Base-by-base conservation (phyloP, 2,329 filamentous ascomycete genomes). In the Balansia obtecta region DNA sequence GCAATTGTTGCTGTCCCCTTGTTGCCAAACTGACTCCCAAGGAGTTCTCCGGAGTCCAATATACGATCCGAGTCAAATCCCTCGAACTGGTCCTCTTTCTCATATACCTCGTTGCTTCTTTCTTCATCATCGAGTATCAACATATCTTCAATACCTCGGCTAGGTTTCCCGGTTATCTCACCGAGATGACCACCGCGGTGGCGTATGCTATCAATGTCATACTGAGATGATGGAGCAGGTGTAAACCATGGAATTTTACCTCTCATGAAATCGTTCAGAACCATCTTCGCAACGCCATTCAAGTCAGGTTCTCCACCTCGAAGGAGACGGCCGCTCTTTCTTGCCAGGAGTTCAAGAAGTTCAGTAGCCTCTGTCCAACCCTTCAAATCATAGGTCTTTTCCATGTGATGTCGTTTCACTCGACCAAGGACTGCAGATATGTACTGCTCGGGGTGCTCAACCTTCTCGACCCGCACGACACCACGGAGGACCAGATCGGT, bases 161-260 rank as follows among this genome's bases (percentile, higher is more conserved):
- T 83, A 60, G 91, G 85, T 70, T 94, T 87, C 68, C 82, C 84
- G 41, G 80, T 80, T 83, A 95, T 95, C 68, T 96, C 88, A 16
- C 90, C 90, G 0, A 95, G 72, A 57, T 81, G 78, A 12, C 89
- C 89, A 53, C 86, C 79, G 45, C 89, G 80, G 5, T 87, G 86
- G 54, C 83, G 79, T n/a, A 83, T 69, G 38, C 67, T 70, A 33
- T 71, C 70, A 11, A 69, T 68, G 13, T 69, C 72, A 7, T 71
- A 71, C 10, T 78, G 76, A 2, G 71, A 69, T 13, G 70, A 72
- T 2, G 90, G 88, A 10, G 89, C 83, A 9, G 88, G 82, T 0
- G 87, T 93, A 63, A 89, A 98, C 93, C 94, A 98, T 1, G 93
- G 93, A 27, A 97, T 87, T 69, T 91, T 96, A 51, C 93, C 93